Evolutionary conservation across 2,329 filamentous ascomycete genomes (phyloP).

Genomic region (Epichloe amarillans): DNA sequence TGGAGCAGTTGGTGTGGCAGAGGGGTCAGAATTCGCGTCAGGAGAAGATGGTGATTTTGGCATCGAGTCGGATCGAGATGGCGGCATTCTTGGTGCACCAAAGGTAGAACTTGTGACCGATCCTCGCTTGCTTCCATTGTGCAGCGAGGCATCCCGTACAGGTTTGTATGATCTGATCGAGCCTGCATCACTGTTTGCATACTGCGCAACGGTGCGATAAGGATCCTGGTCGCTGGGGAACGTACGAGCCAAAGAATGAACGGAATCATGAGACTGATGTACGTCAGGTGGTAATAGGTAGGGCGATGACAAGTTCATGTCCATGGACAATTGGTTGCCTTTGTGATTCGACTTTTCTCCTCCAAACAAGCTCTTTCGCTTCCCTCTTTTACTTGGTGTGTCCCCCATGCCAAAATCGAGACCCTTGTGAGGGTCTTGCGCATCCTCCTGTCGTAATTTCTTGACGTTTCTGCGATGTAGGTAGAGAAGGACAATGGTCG

Average conservation of each 20-base stretch:
- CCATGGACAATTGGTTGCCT: conserved; percentile 51
- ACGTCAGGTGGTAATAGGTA: conserved; percentile 84
- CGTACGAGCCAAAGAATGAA: conserved; percentile 71
- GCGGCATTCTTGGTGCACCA: conserved; percentile 16
- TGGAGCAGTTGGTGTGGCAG: conserved; percentile 20
- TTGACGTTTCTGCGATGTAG: conserved; percentile 68
- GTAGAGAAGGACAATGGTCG: conserved; percentile 54
- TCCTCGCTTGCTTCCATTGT: conserved; percentile 26
- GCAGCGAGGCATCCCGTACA: conserved; percentile 29
- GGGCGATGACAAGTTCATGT: conserved; percentile 65
- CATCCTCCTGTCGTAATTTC: conserved; percentile 64
- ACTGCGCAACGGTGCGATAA: conserved; percentile 53
- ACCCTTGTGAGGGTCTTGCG: conserved; percentile 74
- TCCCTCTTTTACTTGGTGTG: conserved; percentile 24
- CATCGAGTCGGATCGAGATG: conserved; percentile 28
- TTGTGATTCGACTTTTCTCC: conserved; percentile 39
- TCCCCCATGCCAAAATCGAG: conserved; percentile 79
- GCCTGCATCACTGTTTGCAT: conserved; percentile 41
- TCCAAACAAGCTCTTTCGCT: conserved; percentile 28
- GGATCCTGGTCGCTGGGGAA: conserved; percentile 69
- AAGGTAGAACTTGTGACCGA: conserved; percentile 15
- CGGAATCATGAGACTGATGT: conserved; percentile 69
- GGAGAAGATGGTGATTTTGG: conserved; percentile 26
- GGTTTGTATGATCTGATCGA: conserved; percentile 41
- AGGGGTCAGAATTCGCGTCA: conserved; percentile 22